Base-by-base conservation (phyloP, 225 moss, liverwort and hornwort species). In the Sphagnum contortum region DNA sequence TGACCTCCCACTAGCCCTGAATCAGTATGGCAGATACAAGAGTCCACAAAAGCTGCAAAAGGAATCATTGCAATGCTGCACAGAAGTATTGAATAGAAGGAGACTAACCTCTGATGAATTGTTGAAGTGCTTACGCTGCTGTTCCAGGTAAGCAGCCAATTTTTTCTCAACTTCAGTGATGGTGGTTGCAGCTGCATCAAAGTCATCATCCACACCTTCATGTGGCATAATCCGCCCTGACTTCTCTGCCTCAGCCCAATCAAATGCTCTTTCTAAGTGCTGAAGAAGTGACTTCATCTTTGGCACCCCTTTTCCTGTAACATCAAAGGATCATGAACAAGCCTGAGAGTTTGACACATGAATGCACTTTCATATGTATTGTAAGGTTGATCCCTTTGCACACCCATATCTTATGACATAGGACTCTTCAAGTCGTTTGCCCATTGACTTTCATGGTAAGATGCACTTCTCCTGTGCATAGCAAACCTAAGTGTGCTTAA, bases 181-280 rank as follows among this genome's bases (percentile, higher is more conserved):
- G 57, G 72, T 64, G 60, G 83, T 68, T 71, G 84, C 76, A 48
- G 90, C 98, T 63, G 85, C 82, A 75, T 99, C 98, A 58, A 91
- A 93, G 47, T 78, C 81, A 61, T 73, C 76, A 71, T 99, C 93
- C 13, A 99, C 87, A 63, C 98, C 93, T 77, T 87, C 82, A 71
- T 70, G 80, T 59, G 98, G 93, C 66, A 89, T 57, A 65, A 89
- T 91, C 49, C 93, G 93, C 46, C 98, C 98, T 47, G 89, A 86
- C 68, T 74, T 86, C 67, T 91, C 98, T 59, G 98, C 91, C 72
- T 93, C 93, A 70, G 81, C 77, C 77, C 91, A 81, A 66, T 93
- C 93, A 61, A 99, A 99, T 29, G 91, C 91, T 48, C 71, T 74
- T 68, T 91, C 89, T 68, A 99, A 91, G 64, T 93, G 84, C 8